Evolutionary conservation across 2,329 filamentous ascomycete genomes (phyloP), one percentile per base, ranked within the genome.

Genomic region (Ceratocystis alfenasii): DNA sequence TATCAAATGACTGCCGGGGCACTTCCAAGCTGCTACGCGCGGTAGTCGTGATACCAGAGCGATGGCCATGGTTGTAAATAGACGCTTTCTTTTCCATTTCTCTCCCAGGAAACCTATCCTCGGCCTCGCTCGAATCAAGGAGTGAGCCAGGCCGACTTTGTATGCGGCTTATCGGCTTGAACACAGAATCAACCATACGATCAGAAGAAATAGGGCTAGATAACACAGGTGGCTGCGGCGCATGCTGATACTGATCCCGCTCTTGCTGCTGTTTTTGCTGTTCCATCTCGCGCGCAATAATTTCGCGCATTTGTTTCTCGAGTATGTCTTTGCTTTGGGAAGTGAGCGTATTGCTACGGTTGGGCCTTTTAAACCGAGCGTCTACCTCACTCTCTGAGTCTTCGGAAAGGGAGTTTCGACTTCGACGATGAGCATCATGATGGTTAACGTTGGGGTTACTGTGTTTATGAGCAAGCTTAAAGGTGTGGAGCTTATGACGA

Each of bases 281-380:
- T 12, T 74, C 73, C 5, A 77, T 78, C 71, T 86, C 83, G 68
- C 78, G 78, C 5, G 80, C 80, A 68, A 85, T 78, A 75, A 84
- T 81, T 66, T 85, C 82, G 67, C 80, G 74, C 82, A 86, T 85
- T 70, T 85, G 83, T 71, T 82, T 84, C 68, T 84, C 81, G 12
- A 86, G 73, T 12, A 85, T 74, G 66, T 83, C 80, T 68, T 79
- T 80, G 28, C 76, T 77, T 17, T 68, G 64, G 69, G 78, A 80
- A 60, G 78, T 78, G 65, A 79, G 76, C 1, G 80, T 83, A 10
- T 76, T 78, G 17, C 73, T 76, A 46, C 78, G 78, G 25, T 70
- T 73, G 63, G 76, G 74, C 69, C 72, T 74, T 62, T 72, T 76
- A 30, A 75, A 75, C 67, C 72, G 72, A 6, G 66, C 70, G 59